Conservation (phyloP, 139 green algal genomes). For the Pleodorina starrii region DNA sequence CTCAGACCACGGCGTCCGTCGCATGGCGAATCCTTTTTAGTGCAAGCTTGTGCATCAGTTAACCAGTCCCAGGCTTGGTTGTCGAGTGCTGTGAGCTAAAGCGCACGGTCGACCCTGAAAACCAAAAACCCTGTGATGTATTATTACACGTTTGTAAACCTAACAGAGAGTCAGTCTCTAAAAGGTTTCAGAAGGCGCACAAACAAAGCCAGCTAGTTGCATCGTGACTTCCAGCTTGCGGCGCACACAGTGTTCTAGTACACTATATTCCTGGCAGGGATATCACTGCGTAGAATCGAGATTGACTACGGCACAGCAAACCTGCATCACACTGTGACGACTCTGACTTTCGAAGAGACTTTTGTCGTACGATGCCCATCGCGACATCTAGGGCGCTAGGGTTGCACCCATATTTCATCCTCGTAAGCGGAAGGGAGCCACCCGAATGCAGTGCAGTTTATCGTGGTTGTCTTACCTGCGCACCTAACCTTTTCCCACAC, state of each 20-base stretch:
- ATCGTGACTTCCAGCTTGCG: background rate
- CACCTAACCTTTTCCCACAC: too few species aligned
- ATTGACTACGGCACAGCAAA: background rate
- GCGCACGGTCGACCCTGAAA: background rate
- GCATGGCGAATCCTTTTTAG: background rate
- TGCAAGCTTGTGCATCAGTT: background rate
- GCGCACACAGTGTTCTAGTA: background rate
- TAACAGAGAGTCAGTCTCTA: background rate
- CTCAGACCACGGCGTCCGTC: background rate
- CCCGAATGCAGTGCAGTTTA: too few species aligned
- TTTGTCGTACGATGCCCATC: too few species aligned
- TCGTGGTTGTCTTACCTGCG: too few species aligned
- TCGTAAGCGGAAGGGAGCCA: too few species aligned
- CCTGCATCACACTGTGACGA: background rate
- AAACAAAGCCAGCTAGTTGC: background rate
- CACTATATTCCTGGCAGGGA: background rate
- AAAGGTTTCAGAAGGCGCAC: background rate
- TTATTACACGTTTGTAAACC: background rate
- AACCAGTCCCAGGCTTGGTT: background rate
- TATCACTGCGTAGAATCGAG: background rate
- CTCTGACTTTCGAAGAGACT: background rate
- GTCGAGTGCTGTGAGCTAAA: background rate
- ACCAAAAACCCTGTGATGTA: background rate
- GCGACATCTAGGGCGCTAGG: too few species aligned
- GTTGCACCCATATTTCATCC: too few species aligned